Percentiles rank a stretch among this genome's conserved stretches.
These are phyloP conservation scores for Ascochyta pisi DNA, from an alignment of 2,329 filamentous ascomycete species.

Conservation along the genomic window DNA sequence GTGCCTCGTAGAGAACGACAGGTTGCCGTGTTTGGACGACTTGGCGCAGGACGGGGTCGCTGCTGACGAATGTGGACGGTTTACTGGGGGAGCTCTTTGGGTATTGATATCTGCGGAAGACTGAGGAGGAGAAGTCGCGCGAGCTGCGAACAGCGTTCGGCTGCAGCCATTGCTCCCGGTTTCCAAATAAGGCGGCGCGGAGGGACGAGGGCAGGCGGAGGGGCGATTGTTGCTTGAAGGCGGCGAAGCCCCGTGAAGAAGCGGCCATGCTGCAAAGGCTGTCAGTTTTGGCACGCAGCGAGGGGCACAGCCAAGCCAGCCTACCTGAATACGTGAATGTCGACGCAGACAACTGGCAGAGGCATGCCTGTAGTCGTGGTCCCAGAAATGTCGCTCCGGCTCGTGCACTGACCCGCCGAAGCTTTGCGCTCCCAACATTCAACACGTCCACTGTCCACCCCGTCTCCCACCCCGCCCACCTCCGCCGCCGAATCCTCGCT, in stretches of 20 bases:
- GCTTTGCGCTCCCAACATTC: slow-evolving; percentile 45
- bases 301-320: too few relatives aligned
- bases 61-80: slow-evolving; percentile 26
- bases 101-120: slow-evolving; percentile 33
- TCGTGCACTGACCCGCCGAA: slow-evolving; percentile 22
- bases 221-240: slow-evolving; percentile 34
- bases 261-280: slow-evolving; percentile 35
- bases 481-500: slow-evolving; percentile 22
- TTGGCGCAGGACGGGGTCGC: slow-evolving; percentile 44
- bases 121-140: slow-evolving; percentile 36
- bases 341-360: slow-evolving; percentile 4
- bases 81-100: slow-evolving; percentile 16
- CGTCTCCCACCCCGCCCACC: slow-evolving; percentile 19
- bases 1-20: slow-evolving; percentile 44
- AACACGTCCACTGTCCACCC: slow-evolving; percentile 22
- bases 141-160: slow-evolving; percentile 18
- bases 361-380: slow-evolving; percentile 1
- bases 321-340: background rate
- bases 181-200: slow-evolving; percentile 39
- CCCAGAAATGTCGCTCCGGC: slow-evolving; percentile 15
- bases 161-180: slow-evolving; percentile 32
- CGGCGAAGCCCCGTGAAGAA: slow-evolving; percentile 39
- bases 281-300: background rate
- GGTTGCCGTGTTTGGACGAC: slow-evolving; percentile 40
- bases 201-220: slow-evolving; percentile 44